phyloP scores from a whole-genome alignment of 257 asterid genomes.

The Gentiana straminea region DNA sequence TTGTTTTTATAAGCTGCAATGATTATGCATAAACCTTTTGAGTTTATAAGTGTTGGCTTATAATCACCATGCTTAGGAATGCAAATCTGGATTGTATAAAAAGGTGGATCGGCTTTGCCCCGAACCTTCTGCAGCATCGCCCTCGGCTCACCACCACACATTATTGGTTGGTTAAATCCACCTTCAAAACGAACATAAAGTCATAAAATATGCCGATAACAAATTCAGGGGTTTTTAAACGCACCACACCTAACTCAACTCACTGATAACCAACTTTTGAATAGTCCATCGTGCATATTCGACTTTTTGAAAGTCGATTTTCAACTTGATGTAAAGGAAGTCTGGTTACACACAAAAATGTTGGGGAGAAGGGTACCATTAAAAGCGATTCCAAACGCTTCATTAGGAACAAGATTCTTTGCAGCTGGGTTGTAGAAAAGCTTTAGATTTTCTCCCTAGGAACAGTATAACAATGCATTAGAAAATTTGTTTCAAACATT shows the following conservation, averaged over 20 bases:
- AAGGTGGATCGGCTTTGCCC: constrained; percentile 71
- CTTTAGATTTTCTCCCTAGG: constrained; percentile 64
- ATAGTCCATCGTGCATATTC: no score
- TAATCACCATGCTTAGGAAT: constrained; percentile 70
- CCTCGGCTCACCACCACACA: constrained; percentile 95
- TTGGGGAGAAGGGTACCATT: constrained; percentile 33
- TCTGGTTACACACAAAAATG: no score
- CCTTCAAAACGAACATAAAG: constrained; percentile 25
- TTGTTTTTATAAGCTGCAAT: background rate
- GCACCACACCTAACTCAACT: no score
- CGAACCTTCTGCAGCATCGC: constrained; percentile 63
- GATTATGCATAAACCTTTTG: background rate
- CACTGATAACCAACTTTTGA: no score
- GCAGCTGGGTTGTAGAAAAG: constrained; percentile 81
- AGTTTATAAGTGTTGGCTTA: background rate
- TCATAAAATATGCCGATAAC: background rate
- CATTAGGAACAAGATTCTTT: constrained; percentile 43
- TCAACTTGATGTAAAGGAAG: no score
- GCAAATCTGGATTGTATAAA: constrained; percentile 76
- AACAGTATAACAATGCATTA: constrained; percentile 5
- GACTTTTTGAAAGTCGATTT: no score
- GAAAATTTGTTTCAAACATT: background rate
- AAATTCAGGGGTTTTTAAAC: no score
- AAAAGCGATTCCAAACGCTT: constrained; percentile 62
- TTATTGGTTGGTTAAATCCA: constrained; percentile 91